These are phyloP conservation scores for Wickerhamiella alocasiicola DNA, from an alignment of 805 yeast genomes.

Conservation along the genomic window DNA sequence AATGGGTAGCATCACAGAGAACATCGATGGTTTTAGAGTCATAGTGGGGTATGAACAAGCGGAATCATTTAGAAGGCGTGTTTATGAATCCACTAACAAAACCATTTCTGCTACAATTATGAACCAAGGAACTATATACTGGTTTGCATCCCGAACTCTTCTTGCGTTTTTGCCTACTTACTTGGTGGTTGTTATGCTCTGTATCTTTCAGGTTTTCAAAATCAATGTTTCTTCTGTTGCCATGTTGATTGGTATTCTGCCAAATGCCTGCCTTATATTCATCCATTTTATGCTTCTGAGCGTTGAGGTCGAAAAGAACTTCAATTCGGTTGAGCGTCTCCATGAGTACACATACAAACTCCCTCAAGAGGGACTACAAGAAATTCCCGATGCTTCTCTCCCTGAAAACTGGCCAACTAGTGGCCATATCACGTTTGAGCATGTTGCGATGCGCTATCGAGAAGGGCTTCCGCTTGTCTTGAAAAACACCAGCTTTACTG, in stretches of 20 bases:
- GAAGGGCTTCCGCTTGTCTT: conserved; percentile 53
- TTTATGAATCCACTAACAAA: conserved; percentile 36
- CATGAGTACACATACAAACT: conserved; percentile 50
- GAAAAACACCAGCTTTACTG: too few relatives aligned
- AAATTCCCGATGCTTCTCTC: conserved; percentile 34
- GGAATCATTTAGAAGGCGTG: conserved; percentile 36
- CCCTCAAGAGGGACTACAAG: conserved; percentile 50
- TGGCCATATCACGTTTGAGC: conserved; percentile 59
- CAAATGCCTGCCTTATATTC: conserved; percentile 43
- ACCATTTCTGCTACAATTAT: conserved; percentile 58
- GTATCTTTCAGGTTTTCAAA: conserved; percentile 47
- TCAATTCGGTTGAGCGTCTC: conserved; percentile 66
- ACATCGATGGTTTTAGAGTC: conserved; percentile 51
- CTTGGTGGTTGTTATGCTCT: conserved; percentile 43
- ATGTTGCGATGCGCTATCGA: conserved; percentile 57
- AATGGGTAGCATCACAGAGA: conserved; percentile 59
- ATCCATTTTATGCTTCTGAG: conserved; percentile 48
- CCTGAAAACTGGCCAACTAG: conserved; percentile 47
- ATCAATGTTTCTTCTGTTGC: conserved; percentile 58
- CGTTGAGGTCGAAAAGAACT: conserved; percentile 62
- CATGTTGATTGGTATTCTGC: conserved; percentile 49
- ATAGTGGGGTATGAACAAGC: conserved; percentile 46
- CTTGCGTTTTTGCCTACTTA: conserved; percentile 39
- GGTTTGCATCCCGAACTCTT: conserved; percentile 57
- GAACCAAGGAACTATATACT: conserved; percentile 55